Evolutionary conservation across 2,329 filamentous ascomycete genomes (phyloP).

Genomic region (Balansia obtecta): DNA sequence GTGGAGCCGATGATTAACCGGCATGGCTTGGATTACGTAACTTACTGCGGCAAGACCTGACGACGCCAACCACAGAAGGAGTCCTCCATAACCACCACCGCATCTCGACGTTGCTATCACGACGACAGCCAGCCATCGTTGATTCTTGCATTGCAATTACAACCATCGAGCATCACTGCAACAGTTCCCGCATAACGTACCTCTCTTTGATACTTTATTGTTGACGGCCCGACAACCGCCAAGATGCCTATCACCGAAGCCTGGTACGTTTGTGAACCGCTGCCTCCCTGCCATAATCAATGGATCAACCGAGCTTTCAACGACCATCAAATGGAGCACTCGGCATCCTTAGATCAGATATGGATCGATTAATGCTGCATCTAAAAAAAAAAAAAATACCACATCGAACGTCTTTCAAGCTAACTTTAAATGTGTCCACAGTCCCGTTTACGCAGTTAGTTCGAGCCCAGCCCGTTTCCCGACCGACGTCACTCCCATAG

Average conservation of each 20-base stretch:
- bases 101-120: constrained; percentile 13
- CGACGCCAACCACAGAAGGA: constrained; percentile 24
- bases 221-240: constrained; percentile 22
- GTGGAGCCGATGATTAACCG: constrained; percentile 4
- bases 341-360: constrained; percentile 12
- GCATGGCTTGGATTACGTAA: constrained; percentile 3
- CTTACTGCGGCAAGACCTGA: constrained; percentile 27
- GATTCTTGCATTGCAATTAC: constrained; percentile 13
- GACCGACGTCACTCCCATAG: constrained; percentile 18
- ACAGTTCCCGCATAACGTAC: neutral
- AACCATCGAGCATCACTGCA: constrained; percentile 2
- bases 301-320: constrained; percentile 12
- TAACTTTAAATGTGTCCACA: constrained; percentile 35
- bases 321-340: constrained; percentile 18
- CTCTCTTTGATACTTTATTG: constrained; percentile 9
- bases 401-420: constrained; percentile 17
- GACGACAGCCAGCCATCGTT: constrained; percentile 12
- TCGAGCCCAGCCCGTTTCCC: constrained; percentile 15
- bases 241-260: constrained; percentile 63
- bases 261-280: constrained; percentile 52
- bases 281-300: constrained; percentile 17
- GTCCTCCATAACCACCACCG: constrained; percentile 24
- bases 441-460: constrained; percentile 99
- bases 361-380: neutral
- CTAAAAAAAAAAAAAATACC: constrained; percentile 4